Conservation (phyloP, 345 rosid genomes). For the Ceriops decandra region DNA sequence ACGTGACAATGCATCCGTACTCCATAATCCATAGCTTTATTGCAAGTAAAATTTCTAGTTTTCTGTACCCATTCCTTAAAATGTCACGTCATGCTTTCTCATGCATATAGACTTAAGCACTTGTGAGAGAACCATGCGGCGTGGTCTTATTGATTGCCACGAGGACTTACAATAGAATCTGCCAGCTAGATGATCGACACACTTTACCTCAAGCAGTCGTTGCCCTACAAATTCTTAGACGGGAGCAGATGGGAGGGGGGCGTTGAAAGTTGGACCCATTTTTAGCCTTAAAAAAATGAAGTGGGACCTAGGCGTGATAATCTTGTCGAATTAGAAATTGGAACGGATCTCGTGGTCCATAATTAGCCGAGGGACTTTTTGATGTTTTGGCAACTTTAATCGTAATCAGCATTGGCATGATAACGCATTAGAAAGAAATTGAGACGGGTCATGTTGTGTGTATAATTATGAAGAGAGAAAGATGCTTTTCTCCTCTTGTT, state of each 20-base stretch:
- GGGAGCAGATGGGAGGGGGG: too few species aligned
- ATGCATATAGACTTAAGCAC: background rate
- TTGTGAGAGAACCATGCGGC: background rate
- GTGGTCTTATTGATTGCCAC: background rate
- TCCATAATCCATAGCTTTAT: background rate
- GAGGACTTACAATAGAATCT: background rate
- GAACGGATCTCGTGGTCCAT: constrained; percentile 10
- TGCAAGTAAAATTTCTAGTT: background rate
- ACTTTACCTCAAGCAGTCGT: too few species aligned
- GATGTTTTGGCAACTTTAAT: constrained; percentile 12
- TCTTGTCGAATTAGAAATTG: background rate
- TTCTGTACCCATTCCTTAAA: constrained; percentile 4
- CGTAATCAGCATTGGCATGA: constrained; percentile 5
- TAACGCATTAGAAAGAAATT: background rate
- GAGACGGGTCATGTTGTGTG: constrained; percentile 3
- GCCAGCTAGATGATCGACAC: background rate
- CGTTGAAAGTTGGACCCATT: constrained; percentile 18
- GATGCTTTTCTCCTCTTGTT: background rate
- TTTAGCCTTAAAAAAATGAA: background rate
- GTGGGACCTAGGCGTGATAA: constrained; percentile 5
- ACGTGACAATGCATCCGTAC: background rate
- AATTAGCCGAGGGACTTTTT: background rate
- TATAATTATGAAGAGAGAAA: background rate
- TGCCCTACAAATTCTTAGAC: background rate
- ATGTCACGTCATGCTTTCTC: background rate